phyloP scores from a whole-genome alignment of 768 basidiomycete genomes.

The Mycena alexandri region DNA sequence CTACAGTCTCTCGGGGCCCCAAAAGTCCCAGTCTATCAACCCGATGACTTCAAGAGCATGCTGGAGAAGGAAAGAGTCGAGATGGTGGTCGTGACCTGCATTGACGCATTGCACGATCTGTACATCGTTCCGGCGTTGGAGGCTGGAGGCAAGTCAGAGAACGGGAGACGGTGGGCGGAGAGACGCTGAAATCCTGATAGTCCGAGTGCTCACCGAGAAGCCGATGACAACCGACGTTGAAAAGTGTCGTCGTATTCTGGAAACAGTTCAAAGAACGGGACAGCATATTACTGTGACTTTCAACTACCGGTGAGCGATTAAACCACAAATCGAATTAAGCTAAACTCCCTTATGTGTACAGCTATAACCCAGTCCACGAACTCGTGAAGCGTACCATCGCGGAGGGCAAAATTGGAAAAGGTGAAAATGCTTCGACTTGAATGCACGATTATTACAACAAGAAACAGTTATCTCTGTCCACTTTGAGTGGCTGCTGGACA shows the following conservation, averaged over 20 bases:
- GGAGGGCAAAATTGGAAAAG: conserved; percentile 60
- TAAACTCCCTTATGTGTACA: conserved; percentile 29
- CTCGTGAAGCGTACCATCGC: conserved; percentile 61
- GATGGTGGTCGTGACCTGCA: conserved; percentile 62
- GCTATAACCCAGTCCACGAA: conserved; percentile 64
- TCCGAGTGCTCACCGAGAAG: conserved; percentile 66
- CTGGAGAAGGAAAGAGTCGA: conserved; percentile 59
- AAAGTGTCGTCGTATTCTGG: conserved; percentile 60
- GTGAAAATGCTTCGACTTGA: conserved; percentile 30
- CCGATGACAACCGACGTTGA: conserved; percentile 66
- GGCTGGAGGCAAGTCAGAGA: conserved; percentile 51
- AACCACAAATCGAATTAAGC: neutral
- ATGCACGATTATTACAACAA: neutral
- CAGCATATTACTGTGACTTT: conserved; percentile 57
- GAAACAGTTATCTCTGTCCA: conserved; percentile 59
- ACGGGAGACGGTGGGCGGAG: neutral
- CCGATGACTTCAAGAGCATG: conserved; percentile 59
- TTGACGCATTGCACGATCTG: conserved; percentile 61
- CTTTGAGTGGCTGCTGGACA: conserved; percentile 67
- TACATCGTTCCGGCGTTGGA: conserved; percentile 61
- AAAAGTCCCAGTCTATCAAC: conserved; percentile 53
- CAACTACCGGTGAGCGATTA: conserved; percentile 51
- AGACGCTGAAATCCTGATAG: conserved; percentile 38
- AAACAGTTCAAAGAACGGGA: conserved; percentile 58
- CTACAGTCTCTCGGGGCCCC: conserved; percentile 54